Evolutionary conservation across 2,329 filamentous ascomycete genomes (phyloP).

Genomic region (Curvularia sp.): DNA sequence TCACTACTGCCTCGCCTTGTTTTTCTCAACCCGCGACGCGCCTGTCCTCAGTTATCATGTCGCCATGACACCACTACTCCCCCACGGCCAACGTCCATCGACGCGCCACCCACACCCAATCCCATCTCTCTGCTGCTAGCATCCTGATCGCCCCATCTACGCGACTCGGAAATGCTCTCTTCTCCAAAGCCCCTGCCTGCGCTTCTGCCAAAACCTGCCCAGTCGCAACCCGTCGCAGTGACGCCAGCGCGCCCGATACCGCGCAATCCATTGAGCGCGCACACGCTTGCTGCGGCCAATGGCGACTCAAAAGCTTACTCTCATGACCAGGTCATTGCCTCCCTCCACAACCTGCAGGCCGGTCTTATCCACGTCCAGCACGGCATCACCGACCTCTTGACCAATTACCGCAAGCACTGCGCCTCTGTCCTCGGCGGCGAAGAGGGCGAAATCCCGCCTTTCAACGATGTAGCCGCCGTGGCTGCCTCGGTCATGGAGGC

Average conservation of each 20-base stretch:
- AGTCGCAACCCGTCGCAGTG: slow-evolving; percentile 9
- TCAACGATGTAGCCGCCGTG: slow-evolving; percentile 44
- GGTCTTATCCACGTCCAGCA: slow-evolving; percentile 47
- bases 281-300: neutral
- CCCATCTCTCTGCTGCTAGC: slow-evolving; percentile 5
- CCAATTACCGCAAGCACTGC: slow-evolving; percentile 87
- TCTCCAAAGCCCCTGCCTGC: slow-evolving; percentile 12
- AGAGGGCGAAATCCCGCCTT: slow-evolving; percentile 51
- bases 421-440: slow-evolving; percentile 71
- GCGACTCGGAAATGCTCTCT: slow-evolving; percentile 30
- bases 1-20: neutral
- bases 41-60: slow-evolving; percentile 22
- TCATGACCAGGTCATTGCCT: slow-evolving; percentile 70
- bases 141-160: slow-evolving; percentile 32
- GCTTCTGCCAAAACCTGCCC: slow-evolving; percentile 11
- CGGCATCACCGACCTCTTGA: slow-evolving; percentile 78
- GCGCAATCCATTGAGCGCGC: slow-evolving; percentile 17
- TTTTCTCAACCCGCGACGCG: slow-evolving; percentile 26
- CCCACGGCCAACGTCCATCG: slow-evolving; percentile 14
- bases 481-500: slow-evolving; percentile 42
- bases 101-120: slow-evolving; percentile 14
- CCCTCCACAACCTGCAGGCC: slow-evolving; percentile 79
- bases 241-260: slow-evolving; percentile 24
- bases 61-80: slow-evolving; percentile 10
- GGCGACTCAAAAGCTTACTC: slow-evolving; percentile 15